Evolutionary conservation across 805 yeast species (phyloP).

Genomic region (Maudiozyma serrabonitensis): DNA sequence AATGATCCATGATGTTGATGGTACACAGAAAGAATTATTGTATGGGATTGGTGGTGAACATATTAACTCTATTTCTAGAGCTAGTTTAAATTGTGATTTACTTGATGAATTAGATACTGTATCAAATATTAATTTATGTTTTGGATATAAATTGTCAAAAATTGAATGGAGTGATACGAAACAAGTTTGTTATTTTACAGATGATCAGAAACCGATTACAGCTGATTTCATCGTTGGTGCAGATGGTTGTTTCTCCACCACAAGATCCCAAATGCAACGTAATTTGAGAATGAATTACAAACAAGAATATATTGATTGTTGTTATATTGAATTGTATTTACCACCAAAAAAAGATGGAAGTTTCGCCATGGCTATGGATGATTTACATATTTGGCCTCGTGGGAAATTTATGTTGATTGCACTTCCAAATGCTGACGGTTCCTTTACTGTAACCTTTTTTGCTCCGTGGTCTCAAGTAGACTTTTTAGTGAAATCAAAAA

Average conservation of each 20-base stretch:
- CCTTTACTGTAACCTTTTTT: constrained; percentile 84
- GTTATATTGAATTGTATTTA: constrained; percentile 71
- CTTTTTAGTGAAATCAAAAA: constrained; percentile 29
- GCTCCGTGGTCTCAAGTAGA: constrained; percentile 68
- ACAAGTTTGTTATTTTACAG: constrained; percentile 11
- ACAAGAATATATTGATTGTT: constrained; percentile 76
- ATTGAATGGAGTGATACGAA: constrained; percentile 27
- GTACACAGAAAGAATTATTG: constrained; percentile 53
- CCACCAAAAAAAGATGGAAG: constrained; percentile 40
- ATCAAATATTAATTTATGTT: constrained; percentile 28
- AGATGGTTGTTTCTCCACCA: constrained; percentile 76
- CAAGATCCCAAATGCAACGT: constrained; percentile 60
- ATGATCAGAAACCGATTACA: constrained; percentile 9
- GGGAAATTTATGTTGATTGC: constrained; percentile 83
- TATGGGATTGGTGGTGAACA: constrained; percentile 78
- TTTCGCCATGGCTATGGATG: constrained; percentile 57
- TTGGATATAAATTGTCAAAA: constrained; percentile 46
- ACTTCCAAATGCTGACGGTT: constrained; percentile 72
- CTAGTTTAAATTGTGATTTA: constrained; percentile 52
- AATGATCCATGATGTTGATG: constrained; percentile 70
- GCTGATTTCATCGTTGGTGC: constrained; percentile 68
- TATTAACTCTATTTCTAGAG: constrained; percentile 79
- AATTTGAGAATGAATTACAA: constrained; percentile 54
- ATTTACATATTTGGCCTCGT: constrained; percentile 90
- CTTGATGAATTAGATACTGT: constrained; percentile 52